These are phyloP conservation scores for button mushroom (Agaricus bisporus) DNA, from an alignment of 768 basidiomycete genomes.

Conservation along the genomic window DNA sequence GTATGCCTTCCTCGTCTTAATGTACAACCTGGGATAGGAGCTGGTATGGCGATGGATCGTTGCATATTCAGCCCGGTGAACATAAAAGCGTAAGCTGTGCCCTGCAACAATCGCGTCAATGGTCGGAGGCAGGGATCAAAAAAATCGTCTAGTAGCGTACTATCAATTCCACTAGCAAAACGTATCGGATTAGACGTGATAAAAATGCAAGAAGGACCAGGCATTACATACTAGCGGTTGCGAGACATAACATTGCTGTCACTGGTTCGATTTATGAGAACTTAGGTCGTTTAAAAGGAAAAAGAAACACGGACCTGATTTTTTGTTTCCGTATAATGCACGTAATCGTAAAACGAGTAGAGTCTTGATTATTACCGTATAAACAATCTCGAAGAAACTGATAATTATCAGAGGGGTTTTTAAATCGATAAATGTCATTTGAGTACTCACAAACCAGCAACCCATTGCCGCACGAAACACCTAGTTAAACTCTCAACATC, in stretches of 20 bases:
- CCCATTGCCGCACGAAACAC: constrained; percentile 3
- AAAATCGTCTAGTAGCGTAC: neutral
- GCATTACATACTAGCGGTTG: neutral
- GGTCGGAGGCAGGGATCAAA: too few species aligned
- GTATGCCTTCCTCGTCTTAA: neutral
- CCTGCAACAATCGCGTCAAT: neutral
- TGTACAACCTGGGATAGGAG: constrained; percentile 4
- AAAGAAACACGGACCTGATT: neutral
- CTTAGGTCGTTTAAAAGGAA: neutral
- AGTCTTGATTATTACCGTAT: constrained; percentile 4
- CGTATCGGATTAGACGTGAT: too few species aligned
- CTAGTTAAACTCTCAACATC: neutral
- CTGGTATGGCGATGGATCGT: neutral
- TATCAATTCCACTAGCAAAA: neutral
- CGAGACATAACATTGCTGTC: neutral
- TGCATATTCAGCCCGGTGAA: constrained; percentile 1
- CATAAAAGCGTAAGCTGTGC: constrained; percentile 6
- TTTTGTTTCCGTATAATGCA: constrained; percentile 1
- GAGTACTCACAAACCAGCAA: constrained; percentile 1
- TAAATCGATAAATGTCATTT: neutral
- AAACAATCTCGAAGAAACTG: neutral
- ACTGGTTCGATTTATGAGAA: neutral
- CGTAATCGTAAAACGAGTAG: constrained; percentile 3
- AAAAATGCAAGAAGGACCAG: neutral
- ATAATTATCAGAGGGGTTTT: neutral